Evolutionary conservation across 1,284 basidiomycete genomes (phyloP).

Genomic region (Coniferiporia sulphurascens): DNA sequence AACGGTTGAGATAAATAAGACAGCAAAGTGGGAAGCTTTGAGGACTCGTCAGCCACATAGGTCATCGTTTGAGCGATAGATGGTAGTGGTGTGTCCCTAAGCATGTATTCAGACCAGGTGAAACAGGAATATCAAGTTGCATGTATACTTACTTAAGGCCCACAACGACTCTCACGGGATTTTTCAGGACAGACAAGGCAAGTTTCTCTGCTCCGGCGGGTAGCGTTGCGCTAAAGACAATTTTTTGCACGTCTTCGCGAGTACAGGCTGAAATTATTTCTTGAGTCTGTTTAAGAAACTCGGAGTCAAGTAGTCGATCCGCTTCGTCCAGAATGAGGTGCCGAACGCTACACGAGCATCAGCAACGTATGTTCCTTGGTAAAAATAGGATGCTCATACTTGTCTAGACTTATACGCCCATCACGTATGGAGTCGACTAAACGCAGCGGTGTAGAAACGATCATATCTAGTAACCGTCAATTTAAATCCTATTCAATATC

Average conservation of each 20-base stretch:
- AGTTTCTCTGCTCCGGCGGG: conserved; percentile 86
- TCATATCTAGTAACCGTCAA: conserved; percentile 49
- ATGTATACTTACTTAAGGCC: conserved; percentile 73
- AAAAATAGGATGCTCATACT: conserved; percentile 46
- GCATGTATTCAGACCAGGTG: conserved; percentile 4
- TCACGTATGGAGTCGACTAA: conserved; percentile 71
- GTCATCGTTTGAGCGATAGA: conserved; percentile 84
- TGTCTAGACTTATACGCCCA: conserved; percentile 60
- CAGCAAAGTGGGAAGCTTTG: conserved; percentile 84
- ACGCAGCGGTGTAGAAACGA: conserved; percentile 78
- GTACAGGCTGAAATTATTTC: conserved; percentile 86
- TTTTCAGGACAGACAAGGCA: conserved; percentile 77
- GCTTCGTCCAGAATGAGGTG: conserved; percentile 89
- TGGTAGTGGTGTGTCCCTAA: conserved; percentile 81
- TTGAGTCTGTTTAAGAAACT: conserved; percentile 87
- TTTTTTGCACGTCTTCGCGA: conserved; percentile 72
- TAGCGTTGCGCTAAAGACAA: conserved; percentile 92
- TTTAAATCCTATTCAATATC: neutral
- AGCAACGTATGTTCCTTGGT: neutral
- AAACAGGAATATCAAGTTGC: conserved; percentile 3
- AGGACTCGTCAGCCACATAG: conserved; percentile 90
- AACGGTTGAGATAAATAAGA: conserved; percentile 80
- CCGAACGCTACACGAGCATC: conserved; percentile 52
- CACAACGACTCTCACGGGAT: conserved; percentile 89
- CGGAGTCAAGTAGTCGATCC: conserved; percentile 83